phyloP scores from a whole-genome alignment of 2,329 filamentous ascomycete genomes.

The Mollisiaceae sp. region DNA sequence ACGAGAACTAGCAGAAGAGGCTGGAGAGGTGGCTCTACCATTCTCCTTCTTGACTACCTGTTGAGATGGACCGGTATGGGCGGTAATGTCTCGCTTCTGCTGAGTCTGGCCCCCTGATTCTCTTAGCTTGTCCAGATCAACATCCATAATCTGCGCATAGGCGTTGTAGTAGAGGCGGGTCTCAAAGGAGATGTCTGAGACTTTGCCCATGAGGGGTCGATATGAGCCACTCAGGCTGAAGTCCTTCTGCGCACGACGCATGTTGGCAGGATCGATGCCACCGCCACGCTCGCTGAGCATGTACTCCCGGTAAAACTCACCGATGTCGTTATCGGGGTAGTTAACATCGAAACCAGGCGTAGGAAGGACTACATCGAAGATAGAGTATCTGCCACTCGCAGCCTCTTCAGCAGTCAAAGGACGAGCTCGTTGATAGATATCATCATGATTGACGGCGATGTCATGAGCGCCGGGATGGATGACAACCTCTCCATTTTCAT shows the following conservation, averaged over 20 bases:
- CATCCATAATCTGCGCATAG: constrained; percentile 85
- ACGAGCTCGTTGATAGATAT: constrained; percentile 71
- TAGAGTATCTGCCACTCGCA: constrained; percentile 73
- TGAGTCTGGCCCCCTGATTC: constrained; percentile 20
- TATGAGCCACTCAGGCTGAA: constrained; percentile 89
- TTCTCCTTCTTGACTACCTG: constrained; percentile 1
- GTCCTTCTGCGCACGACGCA: constrained; percentile 86
- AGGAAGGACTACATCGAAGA: constrained; percentile 90
- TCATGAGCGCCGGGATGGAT: constrained; percentile 63
- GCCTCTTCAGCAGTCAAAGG: constrained; percentile 79
- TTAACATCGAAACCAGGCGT: constrained; percentile 89
- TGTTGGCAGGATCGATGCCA: constrained; percentile 78
- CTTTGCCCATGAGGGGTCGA: constrained; percentile 78
- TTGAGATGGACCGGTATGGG: background rate
- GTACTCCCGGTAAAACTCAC: constrained; percentile 82
- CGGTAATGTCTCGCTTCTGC: constrained; percentile 2
- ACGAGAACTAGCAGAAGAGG: background rate
- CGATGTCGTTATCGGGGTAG: constrained; percentile 84
- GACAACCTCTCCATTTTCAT: constrained; percentile 47
- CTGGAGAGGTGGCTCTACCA: background rate
- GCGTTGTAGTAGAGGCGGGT: constrained; percentile 72
- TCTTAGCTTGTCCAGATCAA: constrained; percentile 70
- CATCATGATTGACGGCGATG: constrained; percentile 56
- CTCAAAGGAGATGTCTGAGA: constrained; percentile 67
- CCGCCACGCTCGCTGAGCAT: constrained; percentile 84